phyloP scores from a whole-genome alignment of 768 basidiomycete genomes.

The Cantharellus cinnabarinus region DNA sequence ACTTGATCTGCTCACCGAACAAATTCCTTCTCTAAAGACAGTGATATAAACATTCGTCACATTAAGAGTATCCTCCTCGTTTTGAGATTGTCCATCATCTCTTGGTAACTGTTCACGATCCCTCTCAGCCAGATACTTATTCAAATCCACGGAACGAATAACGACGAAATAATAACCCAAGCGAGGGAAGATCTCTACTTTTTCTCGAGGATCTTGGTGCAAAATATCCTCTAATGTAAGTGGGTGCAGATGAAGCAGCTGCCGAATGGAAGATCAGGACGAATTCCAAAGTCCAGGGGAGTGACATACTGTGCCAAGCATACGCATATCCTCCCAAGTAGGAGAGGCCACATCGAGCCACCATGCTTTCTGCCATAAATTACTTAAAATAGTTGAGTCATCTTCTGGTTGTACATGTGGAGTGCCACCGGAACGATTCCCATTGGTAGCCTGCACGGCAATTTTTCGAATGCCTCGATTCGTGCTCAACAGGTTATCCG shows the following conservation, averaged over 20 bases:
- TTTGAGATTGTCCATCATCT: neutral
- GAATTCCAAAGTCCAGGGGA: neutral
- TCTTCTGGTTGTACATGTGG: too few relatives aligned
- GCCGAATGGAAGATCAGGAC: constrained; percentile 1
- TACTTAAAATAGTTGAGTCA: too few relatives aligned
- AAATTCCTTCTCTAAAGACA: constrained; percentile 76
- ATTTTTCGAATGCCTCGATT: too few relatives aligned
- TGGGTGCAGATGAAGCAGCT: constrained; percentile 79
- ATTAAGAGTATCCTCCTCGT: neutral
- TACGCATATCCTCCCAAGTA: constrained; percentile 69
- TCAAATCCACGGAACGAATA: constrained; percentile 56
- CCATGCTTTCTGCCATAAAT: constrained; percentile 32
- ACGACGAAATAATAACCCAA: constrained; percentile 87
- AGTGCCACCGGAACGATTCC: too few relatives aligned
- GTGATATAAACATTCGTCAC: constrained; percentile 45
- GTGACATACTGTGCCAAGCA: constrained; percentile 51
- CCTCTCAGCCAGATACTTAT: neutral
- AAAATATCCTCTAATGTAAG: constrained; percentile 85
- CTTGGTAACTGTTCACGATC: neutral
- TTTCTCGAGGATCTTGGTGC: constrained; percentile 80
- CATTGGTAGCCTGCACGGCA: too few relatives aligned
- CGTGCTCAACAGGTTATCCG: too few relatives aligned
- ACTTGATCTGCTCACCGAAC: constrained; percentile 29
- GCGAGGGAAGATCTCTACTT: constrained; percentile 67
- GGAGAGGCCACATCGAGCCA: constrained; percentile 82